Evolutionary conservation across 176 grass and related monocot species (phyloP).

Genomic region (Bolboschoenus planiculmis): DNA sequence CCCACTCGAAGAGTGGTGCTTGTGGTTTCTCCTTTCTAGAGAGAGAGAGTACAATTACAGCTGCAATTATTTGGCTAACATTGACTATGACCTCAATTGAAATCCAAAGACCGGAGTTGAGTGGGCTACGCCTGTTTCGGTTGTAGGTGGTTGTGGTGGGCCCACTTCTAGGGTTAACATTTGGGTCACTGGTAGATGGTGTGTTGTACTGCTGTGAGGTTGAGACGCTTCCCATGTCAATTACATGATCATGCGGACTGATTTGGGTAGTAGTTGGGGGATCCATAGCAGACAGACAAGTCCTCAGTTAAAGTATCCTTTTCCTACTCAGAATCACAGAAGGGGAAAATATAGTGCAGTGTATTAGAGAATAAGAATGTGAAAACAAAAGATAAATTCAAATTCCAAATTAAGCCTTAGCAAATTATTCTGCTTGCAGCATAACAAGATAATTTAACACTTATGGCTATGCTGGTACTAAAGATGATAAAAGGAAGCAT

Average conservation of each 20-base stretch:
- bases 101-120: constrained; percentile 98
- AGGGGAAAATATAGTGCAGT: background rate
- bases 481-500: background rate
- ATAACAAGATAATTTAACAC: background rate
- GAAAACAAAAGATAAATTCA: background rate
- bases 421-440: background rate
- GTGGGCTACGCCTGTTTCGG: constrained; percentile 58
- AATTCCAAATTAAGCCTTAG: background rate
- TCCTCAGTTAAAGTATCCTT: background rate
- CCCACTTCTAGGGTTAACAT: constrained; percentile 33
- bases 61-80: constrained; percentile 84
- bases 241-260: constrained; percentile 42
- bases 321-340: background rate
- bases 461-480: too few species aligned
- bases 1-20: constrained; percentile 81
- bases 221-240: constrained; percentile 51
- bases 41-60: constrained; percentile 57
- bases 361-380: background rate
- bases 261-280: constrained; percentile 7
- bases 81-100: constrained; percentile 91
- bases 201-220: constrained; percentile 15
- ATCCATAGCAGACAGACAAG: constrained; percentile 1
- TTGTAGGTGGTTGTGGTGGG: constrained; percentile 47
- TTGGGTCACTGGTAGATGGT: constrained; percentile 34
- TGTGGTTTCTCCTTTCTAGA: constrained; percentile 71